Conservation (phyloP, 1,139 yeast genomes). For the Williopsis jadinii region DNA sequence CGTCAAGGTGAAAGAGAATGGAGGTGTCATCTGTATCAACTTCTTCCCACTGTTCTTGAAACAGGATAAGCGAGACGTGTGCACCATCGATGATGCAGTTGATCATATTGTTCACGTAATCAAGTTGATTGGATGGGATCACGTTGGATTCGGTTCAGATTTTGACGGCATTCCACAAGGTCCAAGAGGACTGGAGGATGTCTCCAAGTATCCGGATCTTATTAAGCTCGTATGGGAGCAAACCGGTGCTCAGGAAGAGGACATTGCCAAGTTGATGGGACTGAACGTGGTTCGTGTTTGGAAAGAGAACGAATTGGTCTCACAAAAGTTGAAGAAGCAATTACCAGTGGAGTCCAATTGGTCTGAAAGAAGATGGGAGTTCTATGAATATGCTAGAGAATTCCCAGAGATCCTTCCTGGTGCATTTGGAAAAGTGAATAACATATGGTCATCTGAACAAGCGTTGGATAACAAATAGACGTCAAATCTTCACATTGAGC, state of each 20-base stretch:
- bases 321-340: slow-evolving; percentile 21
- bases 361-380: slow-evolving; percentile 36
- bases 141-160: slow-evolving; percentile 49
- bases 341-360: slow-evolving; percentile 35
- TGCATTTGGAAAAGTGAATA: slow-evolving; percentile 15
- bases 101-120: slow-evolving; percentile 39
- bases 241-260: slow-evolving; percentile 35
- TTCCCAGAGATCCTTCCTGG: slow-evolving; percentile 37
- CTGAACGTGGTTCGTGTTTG: slow-evolving; percentile 43
- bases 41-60: slow-evolving; percentile 39
- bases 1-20: slow-evolving; percentile 31
- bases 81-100: slow-evolving; percentile 42
- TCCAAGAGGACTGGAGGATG: slow-evolving; percentile 45
- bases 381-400: slow-evolving; percentile 26
- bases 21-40: slow-evolving; percentile 44
- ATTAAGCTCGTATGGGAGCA: slow-evolving; percentile 34
- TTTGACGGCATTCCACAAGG: slow-evolving; percentile 46
- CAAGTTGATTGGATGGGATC: slow-evolving; percentile 44
- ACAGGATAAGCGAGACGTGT: slow-evolving; percentile 20
- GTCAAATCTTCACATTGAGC: slow-evolving; percentile 4
- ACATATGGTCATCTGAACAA: slow-evolving; percentile 9
- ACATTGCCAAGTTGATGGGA: slow-evolving; percentile 40
- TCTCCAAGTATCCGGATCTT: slow-evolving; percentile 46
- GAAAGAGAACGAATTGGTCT: slow-evolving; percentile 35
- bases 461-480: slow-evolving; percentile 3